phyloP scores from a whole-genome alignment of 805 yeast species.

The Tetrapisispora namnaoensis region DNA sequence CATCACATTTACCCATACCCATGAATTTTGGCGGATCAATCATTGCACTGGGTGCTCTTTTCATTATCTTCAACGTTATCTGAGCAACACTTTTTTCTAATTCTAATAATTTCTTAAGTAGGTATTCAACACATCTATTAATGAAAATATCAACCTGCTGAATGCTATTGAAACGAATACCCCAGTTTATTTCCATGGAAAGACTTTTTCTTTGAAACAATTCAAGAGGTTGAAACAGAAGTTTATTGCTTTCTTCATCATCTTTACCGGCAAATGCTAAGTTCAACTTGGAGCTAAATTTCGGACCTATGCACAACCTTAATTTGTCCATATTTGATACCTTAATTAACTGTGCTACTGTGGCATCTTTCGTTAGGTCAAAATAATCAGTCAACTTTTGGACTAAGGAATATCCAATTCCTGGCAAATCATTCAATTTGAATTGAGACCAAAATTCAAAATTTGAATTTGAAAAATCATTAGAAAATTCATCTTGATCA shows the following conservation, averaged over 20 bases:
- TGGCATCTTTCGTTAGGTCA: neutral
- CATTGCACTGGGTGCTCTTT: conserved; percentile 58
- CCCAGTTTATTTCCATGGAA: conserved; percentile 87
- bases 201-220: conserved; percentile 56
- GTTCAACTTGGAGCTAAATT: conserved; percentile 56
- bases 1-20: conserved; percentile 78
- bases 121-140: conserved; percentile 46
- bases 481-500: conserved; percentile 14
- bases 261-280: conserved; percentile 62
- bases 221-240: conserved; percentile 39
- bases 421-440: conserved; percentile 42
- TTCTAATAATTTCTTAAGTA: conserved; percentile 42
- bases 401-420: conserved; percentile 47
- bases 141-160: conserved; percentile 59
- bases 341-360: conserved; percentile 32
- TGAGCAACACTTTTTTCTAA: conserved; percentile 42
- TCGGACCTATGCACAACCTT: conserved; percentile 47
- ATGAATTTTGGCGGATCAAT: conserved; percentile 64
- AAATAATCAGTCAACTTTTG: conserved; percentile 33
- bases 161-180: conserved; percentile 59
- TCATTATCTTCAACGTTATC: conserved; percentile 57
- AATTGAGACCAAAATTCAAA: conserved; percentile 18
- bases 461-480: conserved; percentile 26
- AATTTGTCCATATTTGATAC: conserved; percentile 32
- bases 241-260: conserved; percentile 41